These are phyloP conservation scores for Yamadazyma insecticola DNA, from an alignment of 805 yeast genomes.

Conservation along the genomic window DNA sequence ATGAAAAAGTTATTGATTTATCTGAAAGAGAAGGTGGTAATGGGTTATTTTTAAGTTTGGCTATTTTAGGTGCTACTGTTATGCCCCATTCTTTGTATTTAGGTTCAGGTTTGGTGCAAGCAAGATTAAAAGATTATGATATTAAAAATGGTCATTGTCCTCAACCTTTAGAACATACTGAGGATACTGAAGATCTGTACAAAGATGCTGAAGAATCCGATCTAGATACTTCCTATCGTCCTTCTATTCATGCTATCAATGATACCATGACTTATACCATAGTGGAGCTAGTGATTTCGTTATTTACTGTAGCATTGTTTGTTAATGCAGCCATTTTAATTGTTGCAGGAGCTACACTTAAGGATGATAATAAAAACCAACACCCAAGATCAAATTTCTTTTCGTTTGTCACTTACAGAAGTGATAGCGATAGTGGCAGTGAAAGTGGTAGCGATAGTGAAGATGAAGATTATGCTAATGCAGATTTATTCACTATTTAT, in stretches of 20 bases:
- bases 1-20: conserved; percentile 34
- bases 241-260: conserved; percentile 38
- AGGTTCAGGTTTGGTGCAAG: conserved; percentile 85
- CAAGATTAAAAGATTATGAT: conserved; percentile 76
- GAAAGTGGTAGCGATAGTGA: conserved; percentile 19
- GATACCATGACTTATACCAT: conserved; percentile 39
- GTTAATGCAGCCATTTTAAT: conserved; percentile 57
- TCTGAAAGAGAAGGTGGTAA: conserved; percentile 46
- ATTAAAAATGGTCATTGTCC: conserved; percentile 50
- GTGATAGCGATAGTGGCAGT: conserved; percentile 8
- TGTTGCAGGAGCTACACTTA: conserved; percentile 86
- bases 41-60: conserved; percentile 73
- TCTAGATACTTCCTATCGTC: conserved; percentile 25
- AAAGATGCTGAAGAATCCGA: conserved; percentile 3
- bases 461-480: conserved; percentile 45
- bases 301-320: conserved; percentile 40
- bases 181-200: not conserved
- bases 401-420: conserved; percentile 3
- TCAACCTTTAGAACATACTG: conserved; percentile 1
- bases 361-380: conserved; percentile 25
- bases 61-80: conserved; percentile 89
- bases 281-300: conserved; percentile 34
- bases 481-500: conserved; percentile 80
- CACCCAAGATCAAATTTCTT: conserved; percentile 1
- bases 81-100: conserved; percentile 89